Base-by-base conservation (phyloP, 2,329 filamentous ascomycete species). In the Chaetothyriales sp. region DNA sequence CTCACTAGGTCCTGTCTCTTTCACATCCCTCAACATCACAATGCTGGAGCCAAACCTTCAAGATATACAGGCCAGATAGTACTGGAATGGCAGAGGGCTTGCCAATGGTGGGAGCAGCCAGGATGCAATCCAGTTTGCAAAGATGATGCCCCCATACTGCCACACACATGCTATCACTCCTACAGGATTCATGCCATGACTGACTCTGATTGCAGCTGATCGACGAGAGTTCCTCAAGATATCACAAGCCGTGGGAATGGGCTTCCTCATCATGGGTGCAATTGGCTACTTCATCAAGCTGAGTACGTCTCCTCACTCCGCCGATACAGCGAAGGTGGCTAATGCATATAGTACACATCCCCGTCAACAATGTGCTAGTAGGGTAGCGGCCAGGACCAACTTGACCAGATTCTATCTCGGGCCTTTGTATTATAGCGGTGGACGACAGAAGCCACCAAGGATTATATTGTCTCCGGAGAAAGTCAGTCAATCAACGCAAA, bases 201-300 rank as follows among this genome's bases (percentile, higher is more conserved):
- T 15, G 32, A 39, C 32, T 15, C 7, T 39, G 32, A 39, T 15
- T 39, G 47, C 57, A 78, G 75, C 76, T 62, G 75, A 78, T 65
- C 73, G 73, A 64, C 70, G 74, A 59, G 75, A 79, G 64, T 78
- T 79, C 63, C 70, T 78, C 60, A 78, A 78, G 64, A 78, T 79
- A 63, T 74, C 72, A 57, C 76, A 79, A 66, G 76, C 75, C 49
- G 75, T 78, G 48, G 76, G 75, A 57, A 74, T 77, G 62, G 76
- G 76, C 2, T 79, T 79, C 64, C 63, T 79, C 50, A 74, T 79
- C 55, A 79, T 79, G 76, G 73, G 74, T 57, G 71, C 73, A 47
- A 78, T 78, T 59, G 76, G 76, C 53, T 79, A 78, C 64, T 70
- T 79, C 51, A 74, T 79, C 57, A 78, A 79, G 68, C 65, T 79